These are phyloP conservation scores for Crucihimalaya himalaica DNA, from an alignment of 345 rosid species.

Conservation along the genomic window DNA sequence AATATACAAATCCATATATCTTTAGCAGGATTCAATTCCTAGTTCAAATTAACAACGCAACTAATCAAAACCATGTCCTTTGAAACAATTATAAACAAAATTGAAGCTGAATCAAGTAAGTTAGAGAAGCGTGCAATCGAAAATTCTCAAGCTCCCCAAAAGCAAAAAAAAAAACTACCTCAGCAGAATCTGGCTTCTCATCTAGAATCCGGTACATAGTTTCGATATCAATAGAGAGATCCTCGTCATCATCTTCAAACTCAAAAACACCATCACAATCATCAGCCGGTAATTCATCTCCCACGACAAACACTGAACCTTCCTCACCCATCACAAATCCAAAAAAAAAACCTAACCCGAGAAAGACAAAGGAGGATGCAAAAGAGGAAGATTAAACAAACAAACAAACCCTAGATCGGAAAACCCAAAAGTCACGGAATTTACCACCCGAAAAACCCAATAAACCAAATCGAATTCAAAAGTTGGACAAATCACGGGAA, in stretches of 20 bases:
- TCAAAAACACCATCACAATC: constrained; percentile 28
- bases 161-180: constrained; percentile 39
- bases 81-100: neutral
- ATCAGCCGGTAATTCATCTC: constrained; percentile 32
- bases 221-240: constrained; percentile 47
- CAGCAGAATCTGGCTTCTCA: constrained; percentile 38
- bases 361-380: neutral
- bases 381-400: neutral
- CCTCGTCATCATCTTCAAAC: constrained; percentile 33
- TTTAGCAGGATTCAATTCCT: neutral
- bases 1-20: neutral
- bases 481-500: neutral
- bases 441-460: neutral
- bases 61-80: neutral
- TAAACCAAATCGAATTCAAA: constrained; percentile 6
- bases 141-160: constrained; percentile 5
- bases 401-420: constrained; percentile 31
- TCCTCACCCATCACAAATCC: constrained; percentile 44
- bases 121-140: neutral
- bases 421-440: constrained; percentile 16
- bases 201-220: constrained; percentile 45
- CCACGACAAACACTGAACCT: constrained; percentile 22
- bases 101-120: neutral
- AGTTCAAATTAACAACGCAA: neutral
- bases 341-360: constrained; percentile 1